Evolutionary conservation across 164 flowering plant species (phyloP).

Genomic region (Liriodendron chinense): DNA sequence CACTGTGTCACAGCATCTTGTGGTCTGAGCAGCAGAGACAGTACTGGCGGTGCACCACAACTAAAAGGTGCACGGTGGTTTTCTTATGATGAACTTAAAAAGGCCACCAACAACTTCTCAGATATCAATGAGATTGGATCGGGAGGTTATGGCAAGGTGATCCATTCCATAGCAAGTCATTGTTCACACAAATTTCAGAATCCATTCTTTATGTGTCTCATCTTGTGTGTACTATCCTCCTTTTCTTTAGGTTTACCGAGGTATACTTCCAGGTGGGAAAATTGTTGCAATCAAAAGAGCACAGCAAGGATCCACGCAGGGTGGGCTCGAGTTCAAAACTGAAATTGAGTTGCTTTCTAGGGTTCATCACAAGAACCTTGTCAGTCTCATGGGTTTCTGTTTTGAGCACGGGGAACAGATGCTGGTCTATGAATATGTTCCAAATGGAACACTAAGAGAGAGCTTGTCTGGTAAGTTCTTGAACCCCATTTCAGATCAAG

Average conservation of each 20-base stretch:
- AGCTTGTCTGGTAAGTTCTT: conserved; percentile 48
- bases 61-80: conserved; percentile 59
- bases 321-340: conserved; percentile 65
- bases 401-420: conserved; percentile 77
- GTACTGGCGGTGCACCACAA: conserved; percentile 47
- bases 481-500: background rate
- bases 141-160: conserved; percentile 68
- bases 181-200: background rate
- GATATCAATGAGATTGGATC: conserved; percentile 55
- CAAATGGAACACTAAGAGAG: conserved; percentile 62
- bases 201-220: background rate
- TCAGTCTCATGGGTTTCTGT: conserved; percentile 62
- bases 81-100: conserved; percentile 59
- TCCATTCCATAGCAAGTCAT: background rate
- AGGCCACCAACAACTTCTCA: conserved; percentile 55
- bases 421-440: conserved; percentile 62
- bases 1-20: conserved; percentile 37
- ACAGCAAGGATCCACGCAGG: conserved; percentile 69
- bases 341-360: conserved; percentile 72
- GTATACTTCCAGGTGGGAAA: conserved; percentile 47
- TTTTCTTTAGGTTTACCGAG: conserved; percentile 52
- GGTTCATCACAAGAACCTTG: conserved; percentile 79
- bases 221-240: background rate
- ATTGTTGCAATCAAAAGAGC: conserved; percentile 69
- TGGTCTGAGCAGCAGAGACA: conserved; percentile 25